Base-by-base conservation (phyloP, 2,329 filamentous ascomycete species). In the Calonectria crousiana region DNA sequence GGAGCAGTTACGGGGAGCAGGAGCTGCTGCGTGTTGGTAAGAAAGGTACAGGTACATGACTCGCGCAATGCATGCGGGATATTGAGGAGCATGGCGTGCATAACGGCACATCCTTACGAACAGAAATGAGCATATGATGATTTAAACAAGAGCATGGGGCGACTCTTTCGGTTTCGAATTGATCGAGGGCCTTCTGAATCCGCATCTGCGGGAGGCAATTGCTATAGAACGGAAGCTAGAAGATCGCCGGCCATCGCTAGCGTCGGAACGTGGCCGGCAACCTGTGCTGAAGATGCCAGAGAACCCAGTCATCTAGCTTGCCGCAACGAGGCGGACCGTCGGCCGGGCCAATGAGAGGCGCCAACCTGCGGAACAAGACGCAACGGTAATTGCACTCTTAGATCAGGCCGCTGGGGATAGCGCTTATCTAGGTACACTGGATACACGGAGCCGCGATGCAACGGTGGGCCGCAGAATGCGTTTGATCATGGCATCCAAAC, bases 341-440 rank as follows among this genome's bases (percentile, higher is more conserved):
- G 10, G 26, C 20, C 10, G 13, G 23, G 28, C 60, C 60, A 65
- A 65, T 65, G 28, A 23, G 18, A 13, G 6, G 41, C 38, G 60
- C 4, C 38, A 16, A 65, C 26, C 20, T 44, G 60, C 41, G 60
- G 60, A 65, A 49, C 41, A 32, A 65, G 56, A 41, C 41, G 44
- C 60, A 49, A 65, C 41, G 60, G 60, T 65, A 65, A 65, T 65
- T 65, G 60, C 60, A 65, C 20, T 34, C 38, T 65, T 65, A 65
- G 60, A 41, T 41, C 56, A 62, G 56, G 56, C 56, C 56, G 56
- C 56, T 62, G 60, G 38, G 96, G 98, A 81, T 98, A 95, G 3
- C 85, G 98, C 76, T 95, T 92, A 82, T 65, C 60, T 65, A 41
- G 60, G 60, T 96, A 98, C 83, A 98, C 98, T 86, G 67, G 44